A percentile compares a stretch with the other conserved stretches of the same genome.
Evolutionary conservation across 108 stramenopile genomes (phyloP).

Genomic region (Bacterosira constricta): DNA sequence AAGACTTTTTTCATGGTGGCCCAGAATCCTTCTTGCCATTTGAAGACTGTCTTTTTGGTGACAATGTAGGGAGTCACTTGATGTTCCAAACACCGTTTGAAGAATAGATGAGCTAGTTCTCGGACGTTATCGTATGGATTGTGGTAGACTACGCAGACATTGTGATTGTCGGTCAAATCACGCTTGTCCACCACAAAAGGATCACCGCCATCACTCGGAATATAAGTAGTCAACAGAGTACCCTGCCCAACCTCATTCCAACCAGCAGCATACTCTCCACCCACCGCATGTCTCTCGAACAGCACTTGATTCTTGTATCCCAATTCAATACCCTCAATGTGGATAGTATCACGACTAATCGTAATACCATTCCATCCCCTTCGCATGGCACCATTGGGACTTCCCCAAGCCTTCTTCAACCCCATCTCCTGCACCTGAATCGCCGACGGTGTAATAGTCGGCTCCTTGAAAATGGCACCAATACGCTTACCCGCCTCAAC

Average conservation of each 20-base stretch:
- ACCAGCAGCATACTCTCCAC: slow-evolving; percentile 97
- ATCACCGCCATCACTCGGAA: slow-evolving; percentile 83
- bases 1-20: slow-evolving; percentile 92
- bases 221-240: slow-evolving; percentile 90
- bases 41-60: slow-evolving; percentile 99
- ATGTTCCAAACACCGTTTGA: slow-evolving; percentile 87
- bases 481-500: slow-evolving; percentile 90
- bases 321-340: slow-evolving; percentile 95
- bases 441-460: slow-evolving; percentile 94
- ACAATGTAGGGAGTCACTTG: slow-evolving; percentile 95
- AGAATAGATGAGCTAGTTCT: slow-evolving; percentile 94
- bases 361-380: slow-evolving; percentile 98
- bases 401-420: slow-evolving; percentile 87
- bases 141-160: slow-evolving; percentile 96
- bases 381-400: slow-evolving; percentile 97
- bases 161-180: slow-evolving; percentile 91
- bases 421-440: slow-evolving; percentile 91
- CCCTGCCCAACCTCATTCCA: slow-evolving; percentile 91
- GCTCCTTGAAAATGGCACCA: slow-evolving; percentile 97
- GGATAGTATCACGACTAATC: slow-evolving; percentile 96
- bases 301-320: slow-evolving; percentile 96
- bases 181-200: slow-evolving; percentile 94
- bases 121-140: slow-evolving; percentile 97
- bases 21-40: slow-evolving; percentile 99
- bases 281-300: slow-evolving; percentile 97